Base-by-base conservation (phyloP, 2,329 filamentous ascomycete genomes). In the Trichoderma sp. region DNA sequence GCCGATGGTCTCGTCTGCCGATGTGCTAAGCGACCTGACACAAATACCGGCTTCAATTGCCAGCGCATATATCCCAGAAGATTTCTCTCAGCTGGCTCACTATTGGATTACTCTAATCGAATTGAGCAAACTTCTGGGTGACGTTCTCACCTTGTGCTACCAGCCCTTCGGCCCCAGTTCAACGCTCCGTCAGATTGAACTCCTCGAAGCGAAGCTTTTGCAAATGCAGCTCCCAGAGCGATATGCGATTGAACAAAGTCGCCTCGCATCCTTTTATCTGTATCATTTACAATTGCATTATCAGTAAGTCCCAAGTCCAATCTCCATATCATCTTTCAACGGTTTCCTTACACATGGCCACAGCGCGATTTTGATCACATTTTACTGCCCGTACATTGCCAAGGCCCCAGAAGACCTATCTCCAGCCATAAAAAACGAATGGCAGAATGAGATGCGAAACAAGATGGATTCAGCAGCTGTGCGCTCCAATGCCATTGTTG, bases 381-480 rank as follows among this genome's bases (percentile, higher is more conserved):
- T 65, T 9, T 65, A 65, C 34, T 65, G 62, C 9, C 62, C 62
- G 6, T 65, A 53, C 13, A 53, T 65, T 65, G 26, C 62, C 6
- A 65, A 50, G 26, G n/a, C 62, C 15, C 62, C 62, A 34, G n/a
- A 47, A 9, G 62, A 65, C 15, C n/a, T 65, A 20, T 34, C 62
- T 15, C 62, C 20, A 9, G 47, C 50, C 4, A 59, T n/a, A 9
- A 68, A 39, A 1, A 15, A 59, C 13, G 32, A 57, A 43, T 68
- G 65, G 55, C 55, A 55, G 20, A 26, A 20, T 39, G 55, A 68
- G 11, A 36, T 55, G n/a, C 50, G 47, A 28, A 39, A 34, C n/a
- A 59, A 68, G 15, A 65, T 65, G 39, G 62, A 65, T n/a, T 53
- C 62, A 11, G 62, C 62, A 11, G 62, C 62, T 53, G 39, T 65